Conservation (phyloP, 805 yeast species). For the Ogataea trehalophila region DNA sequence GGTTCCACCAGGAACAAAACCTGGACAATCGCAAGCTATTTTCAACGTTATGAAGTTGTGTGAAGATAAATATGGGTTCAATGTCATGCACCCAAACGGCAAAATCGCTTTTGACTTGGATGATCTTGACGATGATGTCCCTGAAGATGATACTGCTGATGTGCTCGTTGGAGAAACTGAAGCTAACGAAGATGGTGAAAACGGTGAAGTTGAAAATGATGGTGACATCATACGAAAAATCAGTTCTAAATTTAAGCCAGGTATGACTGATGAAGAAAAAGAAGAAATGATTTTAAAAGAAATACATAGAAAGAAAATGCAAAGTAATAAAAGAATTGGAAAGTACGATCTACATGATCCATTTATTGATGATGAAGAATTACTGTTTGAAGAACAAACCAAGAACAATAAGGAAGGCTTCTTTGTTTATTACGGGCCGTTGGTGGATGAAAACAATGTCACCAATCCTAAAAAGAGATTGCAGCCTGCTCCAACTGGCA, state of each 20-base stretch:
- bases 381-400: conserved; percentile 88
- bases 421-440: conserved; percentile 90
- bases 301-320: conserved; percentile 36
- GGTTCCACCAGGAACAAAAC: conserved; percentile 38
- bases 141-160: conserved; percentile 33
- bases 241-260: conserved; percentile 27
- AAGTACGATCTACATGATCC: conserved; percentile 93
- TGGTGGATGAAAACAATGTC: conserved; percentile 51
- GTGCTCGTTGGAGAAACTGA: conserved; percentile 22
- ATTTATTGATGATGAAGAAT: conserved; percentile 91
- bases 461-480: conserved; percentile 8
- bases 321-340: conserved; percentile 69
- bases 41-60: conserved; percentile 69
- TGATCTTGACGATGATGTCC: conserved; percentile 47
- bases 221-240: conserved; percentile 30
- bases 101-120: conserved; percentile 52
- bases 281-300: conserved; percentile 28
- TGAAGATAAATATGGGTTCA: conserved; percentile 83
- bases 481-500: conserved; percentile 1
- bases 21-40: conserved; percentile 57
- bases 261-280: conserved; percentile 31
- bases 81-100: conserved; percentile 61
- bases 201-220: conserved; percentile 26
- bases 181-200: conserved; percentile 38
- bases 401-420: conserved; percentile 93